Conservation (phyloP, 164 flowering plant species). For the Sextonia rubra region DNA sequence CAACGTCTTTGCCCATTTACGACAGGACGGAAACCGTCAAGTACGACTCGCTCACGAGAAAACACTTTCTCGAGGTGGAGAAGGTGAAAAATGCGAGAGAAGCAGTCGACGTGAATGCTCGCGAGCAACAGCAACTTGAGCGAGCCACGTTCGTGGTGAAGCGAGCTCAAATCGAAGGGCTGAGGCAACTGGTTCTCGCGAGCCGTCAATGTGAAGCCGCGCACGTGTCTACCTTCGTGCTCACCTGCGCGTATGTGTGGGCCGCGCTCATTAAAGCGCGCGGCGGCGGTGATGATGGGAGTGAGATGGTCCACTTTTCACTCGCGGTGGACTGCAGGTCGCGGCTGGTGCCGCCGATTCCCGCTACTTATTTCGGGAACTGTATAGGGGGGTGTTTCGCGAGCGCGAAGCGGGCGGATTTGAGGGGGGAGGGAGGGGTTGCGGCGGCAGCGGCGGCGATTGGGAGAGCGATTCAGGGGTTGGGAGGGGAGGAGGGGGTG, state of each 20-base stretch:
- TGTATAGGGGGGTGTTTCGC: constrained; percentile 21
- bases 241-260: constrained; percentile 34
- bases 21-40: constrained; percentile 3
- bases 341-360: constrained; percentile 21
- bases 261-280: constrained; percentile 26
- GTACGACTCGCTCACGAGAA: neutral
- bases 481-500: constrained; percentile 9
- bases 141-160: constrained; percentile 7
- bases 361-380: constrained; percentile 45
- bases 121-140: no score
- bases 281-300: neutral
- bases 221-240: constrained; percentile 26
- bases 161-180: constrained; percentile 4
- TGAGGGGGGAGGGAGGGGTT: constrained; percentile 30
- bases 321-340: constrained; percentile 30
- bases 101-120: neutral
- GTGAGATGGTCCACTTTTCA: constrained; percentile 10
- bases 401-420: neutral
- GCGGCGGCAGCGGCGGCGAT: constrained; percentile 21
- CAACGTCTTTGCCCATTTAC: neutral
- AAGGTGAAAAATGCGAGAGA: neutral
- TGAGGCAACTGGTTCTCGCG: neutral
- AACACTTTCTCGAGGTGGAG: neutral
- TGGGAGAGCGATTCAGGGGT: constrained; percentile 13
- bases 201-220: neutral